phyloP scores from a whole-genome alignment of 2,329 filamentous ascomycete species.

The Chrysoporthe cubensis region DNA sequence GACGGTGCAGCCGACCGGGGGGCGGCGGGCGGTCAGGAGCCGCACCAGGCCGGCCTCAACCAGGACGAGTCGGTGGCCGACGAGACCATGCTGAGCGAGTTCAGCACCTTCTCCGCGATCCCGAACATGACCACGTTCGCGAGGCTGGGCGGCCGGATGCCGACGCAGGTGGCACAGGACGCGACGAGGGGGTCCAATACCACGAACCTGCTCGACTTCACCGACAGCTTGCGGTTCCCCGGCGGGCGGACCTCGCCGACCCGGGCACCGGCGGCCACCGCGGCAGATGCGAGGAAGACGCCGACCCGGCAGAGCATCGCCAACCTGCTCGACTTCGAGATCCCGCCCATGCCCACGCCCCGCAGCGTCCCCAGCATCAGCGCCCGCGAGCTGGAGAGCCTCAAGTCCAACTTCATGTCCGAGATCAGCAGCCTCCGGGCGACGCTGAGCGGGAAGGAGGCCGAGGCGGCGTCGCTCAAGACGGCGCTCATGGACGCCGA shows the following conservation, averaged over 20 bases:
- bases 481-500: conserved; percentile 88
- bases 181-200: conserved; percentile 56
- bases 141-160: conserved; percentile 59
- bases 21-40: conserved; percentile 8
- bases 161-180: conserved; percentile 27
- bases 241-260: conserved; percentile 41
- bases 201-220: conserved; percentile 86
- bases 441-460: conserved; percentile 88
- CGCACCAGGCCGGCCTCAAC: conserved; percentile 27
- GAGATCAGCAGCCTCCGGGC: conserved; percentile 95
- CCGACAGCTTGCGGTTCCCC: conserved; percentile 66
- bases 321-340: conserved; percentile 85
- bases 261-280: conserved; percentile 37
- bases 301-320: conserved; percentile 58
- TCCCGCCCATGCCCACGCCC: conserved; percentile 91
- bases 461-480: conserved; percentile 86
- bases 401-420: conserved; percentile 89
- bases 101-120: conserved; percentile 88
- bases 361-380: conserved; percentile 90
- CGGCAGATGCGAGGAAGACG: conserved; percentile 43
- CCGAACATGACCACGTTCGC: conserved; percentile 86
- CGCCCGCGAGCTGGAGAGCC: conserved; percentile 85
- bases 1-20: conserved; percentile 32
- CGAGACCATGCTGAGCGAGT: conserved; percentile 77
- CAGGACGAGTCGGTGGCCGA: conserved; percentile 46